phyloP scores from a whole-genome alignment of 2,329 filamentous ascomycete species.

The Rutstroemia sp. region DNA sequence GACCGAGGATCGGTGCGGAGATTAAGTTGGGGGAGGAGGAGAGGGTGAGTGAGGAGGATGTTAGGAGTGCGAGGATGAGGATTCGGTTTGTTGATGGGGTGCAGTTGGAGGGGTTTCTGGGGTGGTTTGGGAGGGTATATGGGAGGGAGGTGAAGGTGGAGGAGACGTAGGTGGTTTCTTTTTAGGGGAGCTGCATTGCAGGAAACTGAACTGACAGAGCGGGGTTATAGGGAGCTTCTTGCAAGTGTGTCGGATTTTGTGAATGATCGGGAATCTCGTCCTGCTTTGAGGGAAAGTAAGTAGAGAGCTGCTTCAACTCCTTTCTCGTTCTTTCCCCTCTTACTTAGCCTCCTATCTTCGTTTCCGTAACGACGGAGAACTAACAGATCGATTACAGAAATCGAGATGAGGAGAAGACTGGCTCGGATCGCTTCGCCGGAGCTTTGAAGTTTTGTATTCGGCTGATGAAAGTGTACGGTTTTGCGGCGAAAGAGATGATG shows the following conservation, averaged over 20 bases:
- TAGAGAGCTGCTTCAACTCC: background rate
- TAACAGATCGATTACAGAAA: background rate
- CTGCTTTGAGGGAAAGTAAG: background rate
- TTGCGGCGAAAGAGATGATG: too few relatives aligned
- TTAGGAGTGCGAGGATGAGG: constrained; percentile 2
- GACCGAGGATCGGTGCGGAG: background rate
- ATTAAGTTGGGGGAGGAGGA: background rate
- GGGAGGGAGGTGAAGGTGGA: background rate
- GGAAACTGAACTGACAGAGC: background rate
- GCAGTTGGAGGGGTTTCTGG: background rate
- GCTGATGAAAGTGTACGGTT: too few relatives aligned
- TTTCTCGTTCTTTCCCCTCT: too few relatives aligned
- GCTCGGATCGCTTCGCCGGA: background rate
- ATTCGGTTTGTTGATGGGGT: background rate
- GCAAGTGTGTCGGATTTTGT: background rate
- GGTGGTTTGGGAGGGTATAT: background rate
- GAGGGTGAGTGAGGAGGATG: too few relatives aligned
- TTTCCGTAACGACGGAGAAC: background rate
- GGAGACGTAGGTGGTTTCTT: background rate
- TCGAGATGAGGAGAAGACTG: background rate
- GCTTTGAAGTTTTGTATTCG: too few relatives aligned
- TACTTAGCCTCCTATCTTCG: too few relatives aligned
- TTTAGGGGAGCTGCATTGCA: background rate
- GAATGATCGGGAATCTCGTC: background rate
- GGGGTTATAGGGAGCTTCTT: background rate